phyloP scores from a whole-genome alignment of 768 basidiomycete genomes.

The Suillus subluteus region DNA sequence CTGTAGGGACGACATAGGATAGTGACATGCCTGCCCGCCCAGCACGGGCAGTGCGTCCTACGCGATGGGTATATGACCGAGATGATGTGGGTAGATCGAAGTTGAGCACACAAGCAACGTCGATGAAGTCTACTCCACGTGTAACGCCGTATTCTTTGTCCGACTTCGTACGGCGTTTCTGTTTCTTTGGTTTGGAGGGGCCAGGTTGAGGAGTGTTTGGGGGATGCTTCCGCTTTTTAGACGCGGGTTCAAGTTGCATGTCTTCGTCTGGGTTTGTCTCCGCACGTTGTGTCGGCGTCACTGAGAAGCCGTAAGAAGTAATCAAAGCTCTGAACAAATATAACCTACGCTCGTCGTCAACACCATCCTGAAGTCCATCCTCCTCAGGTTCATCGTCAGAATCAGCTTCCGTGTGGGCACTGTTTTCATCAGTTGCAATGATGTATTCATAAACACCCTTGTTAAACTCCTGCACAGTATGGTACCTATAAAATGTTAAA shows the following conservation, averaged over 20 bases:
- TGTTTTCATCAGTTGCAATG: slow-evolving; percentile 94
- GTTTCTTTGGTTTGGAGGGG: slow-evolving; percentile 39
- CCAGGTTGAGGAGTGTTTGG: slow-evolving; percentile 41
- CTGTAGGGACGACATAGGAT: slow-evolving; percentile 79
- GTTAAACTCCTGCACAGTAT: slow-evolving; percentile 98
- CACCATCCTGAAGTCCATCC: slow-evolving; percentile 12
- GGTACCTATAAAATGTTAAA: slow-evolving; percentile 61
- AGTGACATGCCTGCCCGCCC: slow-evolving; percentile 91
- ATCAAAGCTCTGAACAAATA: slow-evolving; percentile 17
- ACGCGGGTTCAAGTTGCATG: slow-evolving; percentile 26
- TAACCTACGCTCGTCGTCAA: slow-evolving; percentile 36
- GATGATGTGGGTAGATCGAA: slow-evolving; percentile 94
- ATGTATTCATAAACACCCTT: slow-evolving; percentile 98
- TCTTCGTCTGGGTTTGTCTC: slow-evolving; percentile 21
- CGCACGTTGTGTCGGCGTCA: slow-evolving; percentile 58
- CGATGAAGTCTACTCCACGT: slow-evolving; percentile 95
- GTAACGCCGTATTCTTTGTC: slow-evolving; percentile 92
- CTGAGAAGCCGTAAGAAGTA: slow-evolving; percentile 37
- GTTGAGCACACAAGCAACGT: slow-evolving; percentile 96
- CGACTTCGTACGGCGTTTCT: slow-evolving; percentile 53
- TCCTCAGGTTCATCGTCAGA: slow-evolving; percentile 48
- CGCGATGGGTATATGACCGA: slow-evolving; percentile 90
- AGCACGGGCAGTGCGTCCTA: slow-evolving; percentile 95
- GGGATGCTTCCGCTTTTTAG: slow-evolving; percentile 63
- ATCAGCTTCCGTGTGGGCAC: slow-evolving; percentile 54